Evolutionary conservation across 2,329 filamentous ascomycete species (phyloP).

Genomic region (Rutstroemia sp.): DNA sequence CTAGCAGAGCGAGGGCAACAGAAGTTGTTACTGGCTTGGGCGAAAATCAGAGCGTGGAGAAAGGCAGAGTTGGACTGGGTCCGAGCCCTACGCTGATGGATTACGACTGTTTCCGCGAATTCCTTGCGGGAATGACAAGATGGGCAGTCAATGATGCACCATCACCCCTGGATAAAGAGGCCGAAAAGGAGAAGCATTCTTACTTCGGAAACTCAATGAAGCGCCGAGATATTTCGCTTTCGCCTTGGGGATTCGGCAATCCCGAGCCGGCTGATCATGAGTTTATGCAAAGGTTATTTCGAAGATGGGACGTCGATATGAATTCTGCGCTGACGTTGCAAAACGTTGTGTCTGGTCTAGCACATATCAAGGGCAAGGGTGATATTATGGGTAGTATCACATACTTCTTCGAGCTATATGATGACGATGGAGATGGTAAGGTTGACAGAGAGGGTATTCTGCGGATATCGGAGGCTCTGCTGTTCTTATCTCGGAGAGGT

Average conservation of each 20-base stretch:
- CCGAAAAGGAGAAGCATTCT: slow-evolving; percentile 48
- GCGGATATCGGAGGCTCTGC: slow-evolving; percentile 83
- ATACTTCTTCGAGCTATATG: slow-evolving; percentile 97
- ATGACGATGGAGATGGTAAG: slow-evolving; percentile 83
- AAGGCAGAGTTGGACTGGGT: slow-evolving; percentile 79
- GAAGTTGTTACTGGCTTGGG: slow-evolving; percentile 35
- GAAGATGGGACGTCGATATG: slow-evolving; percentile 77
- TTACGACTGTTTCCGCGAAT: slow-evolving; percentile 92
- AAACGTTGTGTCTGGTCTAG: slow-evolving; percentile 85
- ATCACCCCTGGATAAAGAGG: slow-evolving; percentile 43
- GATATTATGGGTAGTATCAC: slow-evolving; percentile 98
- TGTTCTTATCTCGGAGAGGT: slow-evolving; percentile 86
- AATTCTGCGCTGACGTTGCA: slow-evolving; percentile 76
- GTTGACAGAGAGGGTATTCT: slow-evolving; percentile 94
- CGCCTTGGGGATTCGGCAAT: slow-evolving; percentile 48
- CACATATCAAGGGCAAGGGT: slow-evolving; percentile 82
- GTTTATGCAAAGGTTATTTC: slow-evolving; percentile 82
- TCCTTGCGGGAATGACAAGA: slow-evolving; percentile 78
- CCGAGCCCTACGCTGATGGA: slow-evolving; percentile 93
- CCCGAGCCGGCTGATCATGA: slow-evolving; percentile 84
- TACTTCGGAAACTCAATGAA: slow-evolving; percentile 53
- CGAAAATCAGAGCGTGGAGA: slow-evolving; percentile 56
- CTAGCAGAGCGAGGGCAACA: slow-evolving; percentile 46
- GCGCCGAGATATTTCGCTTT: slow-evolving; percentile 25
- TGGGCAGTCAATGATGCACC: slow-evolving; percentile 92